A percentile compares a stretch with the other conserved stretches of the same genome.
Conservation (phyloP, 1,284 basidiomycete genomes). For the Boletellus deceptivus region DNA sequence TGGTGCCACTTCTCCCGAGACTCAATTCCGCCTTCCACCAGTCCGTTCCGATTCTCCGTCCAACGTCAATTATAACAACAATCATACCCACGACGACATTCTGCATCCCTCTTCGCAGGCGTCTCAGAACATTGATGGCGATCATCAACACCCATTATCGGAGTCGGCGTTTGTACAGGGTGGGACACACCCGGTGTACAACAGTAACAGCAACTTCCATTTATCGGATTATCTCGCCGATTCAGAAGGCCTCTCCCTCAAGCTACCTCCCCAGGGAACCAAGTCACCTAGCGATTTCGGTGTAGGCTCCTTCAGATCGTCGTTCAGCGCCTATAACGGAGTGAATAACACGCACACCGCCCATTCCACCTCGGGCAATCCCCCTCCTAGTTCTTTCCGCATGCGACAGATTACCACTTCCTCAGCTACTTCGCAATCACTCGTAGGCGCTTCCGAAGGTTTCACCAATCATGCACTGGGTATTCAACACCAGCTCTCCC, state of each 20-base stretch:
- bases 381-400: constrained; percentile 32
- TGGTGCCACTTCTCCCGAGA: constrained; percentile 49
- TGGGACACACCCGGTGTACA: constrained; percentile 44
- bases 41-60: constrained; percentile 53
- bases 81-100: constrained; percentile 37
- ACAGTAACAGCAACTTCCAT: constrained; percentile 41
- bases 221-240: constrained; percentile 39
- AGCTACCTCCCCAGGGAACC: constrained; percentile 36
- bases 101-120: constrained; percentile 36
- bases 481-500: constrained; percentile 38
- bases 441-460: constrained; percentile 21
- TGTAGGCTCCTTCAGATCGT: constrained; percentile 35
- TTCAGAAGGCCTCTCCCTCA: constrained; percentile 40
- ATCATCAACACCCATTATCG: constrained; percentile 34
- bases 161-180: constrained; percentile 30
- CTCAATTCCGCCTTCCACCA: constrained; percentile 48
- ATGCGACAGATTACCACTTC: constrained; percentile 30
- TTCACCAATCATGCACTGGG: constrained; percentile 28
- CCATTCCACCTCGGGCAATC: constrained; percentile 25
- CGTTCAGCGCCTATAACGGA: constrained; percentile 37
- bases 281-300: constrained; percentile 42
- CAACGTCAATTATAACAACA: constrained; percentile 34
- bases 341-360: constrained; percentile 24
- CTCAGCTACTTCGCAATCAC: constrained; percentile 25
- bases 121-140: constrained; percentile 34